These are phyloP conservation scores for Colletotrichum lini DNA, from an alignment of 2,329 filamentous ascomycete species.

Conservation along the genomic window DNA sequence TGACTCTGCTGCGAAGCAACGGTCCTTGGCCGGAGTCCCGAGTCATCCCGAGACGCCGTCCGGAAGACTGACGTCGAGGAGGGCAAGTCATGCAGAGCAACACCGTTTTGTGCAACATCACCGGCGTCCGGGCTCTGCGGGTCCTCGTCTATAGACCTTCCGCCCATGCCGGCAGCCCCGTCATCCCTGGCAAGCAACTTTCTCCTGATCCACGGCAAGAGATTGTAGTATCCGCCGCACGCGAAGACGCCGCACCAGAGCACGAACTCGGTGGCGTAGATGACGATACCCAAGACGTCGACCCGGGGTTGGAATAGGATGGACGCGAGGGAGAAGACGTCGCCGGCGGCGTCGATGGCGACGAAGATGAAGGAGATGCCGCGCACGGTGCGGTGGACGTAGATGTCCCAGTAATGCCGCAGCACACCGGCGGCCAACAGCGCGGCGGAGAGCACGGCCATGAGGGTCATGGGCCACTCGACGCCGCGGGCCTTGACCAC, in stretches of 20 bases:
- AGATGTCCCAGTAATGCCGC: constrained; percentile 80
- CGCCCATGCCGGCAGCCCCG: background rate
- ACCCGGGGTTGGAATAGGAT: constrained; percentile 72
- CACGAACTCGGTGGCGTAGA: constrained; percentile 76
- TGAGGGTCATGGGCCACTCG: constrained; percentile 75
- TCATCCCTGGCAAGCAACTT: constrained; percentile 47
- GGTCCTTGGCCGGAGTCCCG: constrained; percentile 4
- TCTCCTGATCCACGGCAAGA: constrained; percentile 69
- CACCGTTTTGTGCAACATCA: background rate
- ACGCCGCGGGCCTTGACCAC: constrained; percentile 59
- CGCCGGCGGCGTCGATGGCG: constrained; percentile 77
- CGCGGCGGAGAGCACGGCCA: constrained; percentile 75
- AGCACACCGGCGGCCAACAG: constrained; percentile 77
- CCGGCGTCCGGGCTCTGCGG: constrained; percentile 1
- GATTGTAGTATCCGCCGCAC: constrained; percentile 75
- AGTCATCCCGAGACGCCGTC: constrained; percentile 60
- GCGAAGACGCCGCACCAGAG: constrained; percentile 79
- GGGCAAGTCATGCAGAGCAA: constrained; percentile 63
- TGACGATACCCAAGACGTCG: constrained; percentile 74
- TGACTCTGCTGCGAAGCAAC: background rate
- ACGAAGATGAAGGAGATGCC: constrained; percentile 83
- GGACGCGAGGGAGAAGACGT: constrained; percentile 76
- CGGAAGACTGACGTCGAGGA: constrained; percentile 76
- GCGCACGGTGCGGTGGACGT: constrained; percentile 73
- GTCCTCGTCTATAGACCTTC: background rate